Base-by-base conservation (phyloP, 306 rosid species). In the Senna siamea region DNA sequence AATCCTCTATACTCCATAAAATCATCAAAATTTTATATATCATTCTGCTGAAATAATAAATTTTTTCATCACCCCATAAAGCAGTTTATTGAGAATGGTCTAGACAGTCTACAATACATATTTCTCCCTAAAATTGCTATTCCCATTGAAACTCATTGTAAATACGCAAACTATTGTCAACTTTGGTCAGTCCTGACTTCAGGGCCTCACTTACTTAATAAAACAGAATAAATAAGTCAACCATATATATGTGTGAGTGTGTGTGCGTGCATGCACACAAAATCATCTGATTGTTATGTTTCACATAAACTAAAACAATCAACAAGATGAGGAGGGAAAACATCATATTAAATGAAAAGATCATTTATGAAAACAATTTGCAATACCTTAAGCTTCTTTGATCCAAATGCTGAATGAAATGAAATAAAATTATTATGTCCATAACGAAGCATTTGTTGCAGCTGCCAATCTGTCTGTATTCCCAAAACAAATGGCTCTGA, bases 391-490 rank as follows among this genome's bases (percentile, higher is more conserved):
- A 91, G 81, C 81, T 84, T 89, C 81, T 87, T 89, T 57, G 76
- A 70, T 78, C 95, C 89, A 81, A 89, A 87, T 58, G 80, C 48
- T 56, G 92, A 87, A 82, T 91, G 89, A 76, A 73, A 82, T 59
- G 91, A 87, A 70, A 89, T 66, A 19, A 81, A 80, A 58, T 89
- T 70, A 70, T 76, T 84, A 66, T 65, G 85, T 58, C 97, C 95
- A 84, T 80, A 85, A 23, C 46, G 89, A 76, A 91, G 80, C 91
- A 89, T 87, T 83, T 91, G 89, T 62, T 89, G 91, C 79, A 87
- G 80, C 85, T 91, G 97, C 95, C 97, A 91, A 67, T 91, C 97
- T 58, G 97, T 87, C 78, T 91, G 95, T 67, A 87, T 79, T 46
- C 92, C 97, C 80, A 91, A 60, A 32, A 91, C 73, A 84, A 91